Evolutionary conservation across 257 asterid genomes (phyloP), one percentile per base, ranked within the genome.

Genomic region (Lycium barbarum): DNA sequence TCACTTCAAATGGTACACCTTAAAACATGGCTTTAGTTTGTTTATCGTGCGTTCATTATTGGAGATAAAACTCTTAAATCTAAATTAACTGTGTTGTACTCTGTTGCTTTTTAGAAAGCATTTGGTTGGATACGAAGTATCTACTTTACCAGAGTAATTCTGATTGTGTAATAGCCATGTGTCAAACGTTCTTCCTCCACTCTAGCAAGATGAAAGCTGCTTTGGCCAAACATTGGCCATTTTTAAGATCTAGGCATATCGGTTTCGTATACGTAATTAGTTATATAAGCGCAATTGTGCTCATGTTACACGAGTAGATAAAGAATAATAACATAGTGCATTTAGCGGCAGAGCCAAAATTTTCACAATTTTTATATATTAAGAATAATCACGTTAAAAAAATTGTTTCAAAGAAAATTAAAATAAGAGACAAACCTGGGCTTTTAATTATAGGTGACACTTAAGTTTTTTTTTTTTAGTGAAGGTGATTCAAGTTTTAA

Each of bases 1-100:
- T 67, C 17, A 74, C 76, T 66, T 66, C 59, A 38, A 53, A 80
- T 72, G 80, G 79, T 83, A 45, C 59, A 62, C n/a, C 84, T 85
- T 36, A 11, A 53, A 81, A 57, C 26, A 55, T 11, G 58, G 38
- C 5, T 22, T 76, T 26, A 76, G 53, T 53, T 76, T 53, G 26
- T 54, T 47, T 26, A 7, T 13, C 12, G 62, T 49, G 45, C 20
- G 33, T 26, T 26, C 33, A 26, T 26, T 26, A 22, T 22, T 62
- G 70, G 38, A 62, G 70, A 9, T 20, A 22, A 63, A n/a, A 63
- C 15, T 22, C 38, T 10, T 10, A 22, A 22, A 47, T 74, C 58
- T 43, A 74, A 74, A 49, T 13, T 15, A 20, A 49, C 20, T 47
- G 18, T 47, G 18, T 20, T 47, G 59, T 40, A 49, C 13, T 47